Conservation (phyloP, 345 rosid species). For the Syzygium grande region DNA sequence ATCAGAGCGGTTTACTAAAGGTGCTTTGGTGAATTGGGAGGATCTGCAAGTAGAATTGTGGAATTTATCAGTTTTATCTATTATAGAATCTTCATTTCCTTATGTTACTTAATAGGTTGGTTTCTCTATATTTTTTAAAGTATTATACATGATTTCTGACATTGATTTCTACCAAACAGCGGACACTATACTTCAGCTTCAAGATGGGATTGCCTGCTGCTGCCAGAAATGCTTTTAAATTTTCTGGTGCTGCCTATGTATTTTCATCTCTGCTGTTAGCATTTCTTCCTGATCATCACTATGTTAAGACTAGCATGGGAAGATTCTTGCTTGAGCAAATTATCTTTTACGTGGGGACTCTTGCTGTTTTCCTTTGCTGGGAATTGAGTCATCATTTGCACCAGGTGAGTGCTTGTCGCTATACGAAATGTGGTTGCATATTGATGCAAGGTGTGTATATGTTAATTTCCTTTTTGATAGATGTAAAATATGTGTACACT, state of each 20-base stretch:
- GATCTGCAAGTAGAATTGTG: background rate
- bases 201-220: slow-evolving; percentile 79
- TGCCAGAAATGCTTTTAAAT: slow-evolving; percentile 36
- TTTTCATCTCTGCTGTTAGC: slow-evolving; percentile 34
- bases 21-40: background rate
- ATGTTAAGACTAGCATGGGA: slow-evolving; percentile 28
- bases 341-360: slow-evolving; percentile 41
- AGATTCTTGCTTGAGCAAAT: slow-evolving; percentile 47
- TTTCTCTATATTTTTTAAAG: background rate
- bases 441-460: background rate
- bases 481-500: background rate
- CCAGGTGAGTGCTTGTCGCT: slow-evolving; percentile 41
- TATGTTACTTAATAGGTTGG: background rate
- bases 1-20: background rate
- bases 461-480: background rate
- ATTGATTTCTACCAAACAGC: slow-evolving; percentile 34
- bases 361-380: slow-evolving; percentile 73
- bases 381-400: slow-evolving; percentile 75
- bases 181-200: slow-evolving; percentile 75
- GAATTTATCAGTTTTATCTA: background rate
- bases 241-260: slow-evolving; percentile 40
- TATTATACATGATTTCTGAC: background rate
- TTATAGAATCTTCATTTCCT: background rate
- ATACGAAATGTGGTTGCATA: background rate
- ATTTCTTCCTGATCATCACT: slow-evolving; percentile 27